Conservation (phyloP, 306 rosid genomes). For the Cicer cuneatum region DNA sequence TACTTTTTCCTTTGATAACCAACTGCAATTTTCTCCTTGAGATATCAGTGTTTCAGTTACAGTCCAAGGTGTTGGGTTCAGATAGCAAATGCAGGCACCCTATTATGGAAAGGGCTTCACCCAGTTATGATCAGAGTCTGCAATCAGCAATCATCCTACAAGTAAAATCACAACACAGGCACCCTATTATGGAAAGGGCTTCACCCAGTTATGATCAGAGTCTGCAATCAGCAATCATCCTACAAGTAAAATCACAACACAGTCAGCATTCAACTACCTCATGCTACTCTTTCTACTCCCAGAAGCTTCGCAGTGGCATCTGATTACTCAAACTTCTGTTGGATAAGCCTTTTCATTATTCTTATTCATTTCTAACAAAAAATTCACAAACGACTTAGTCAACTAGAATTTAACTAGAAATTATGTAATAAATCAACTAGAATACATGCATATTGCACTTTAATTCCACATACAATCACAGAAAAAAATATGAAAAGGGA, state of each 20-base stretch:
- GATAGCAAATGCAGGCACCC: constrained; percentile 1
- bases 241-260: background rate
- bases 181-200: background rate
- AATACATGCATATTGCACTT: background rate
- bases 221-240: constrained; percentile 9
- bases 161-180: constrained; percentile 5
- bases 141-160: constrained; percentile 7
- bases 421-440: background rate
- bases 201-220: background rate
- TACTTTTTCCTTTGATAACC: constrained; percentile 13
- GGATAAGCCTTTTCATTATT: no score
- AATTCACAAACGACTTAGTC: no score
- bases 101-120: background rate
- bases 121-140: constrained; percentile 3
- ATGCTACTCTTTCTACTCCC: background rate
- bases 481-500: background rate
- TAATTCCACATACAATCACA: background rate
- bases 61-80: background rate
- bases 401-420: no score
- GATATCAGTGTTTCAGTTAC: background rate
- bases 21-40: constrained; percentile 13
- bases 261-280: background rate
- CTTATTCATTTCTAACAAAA: no score
- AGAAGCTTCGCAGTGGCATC: background rate
- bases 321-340: background rate